Evolutionary conservation across 2,329 filamentous ascomycete genomes (phyloP), one percentile per base, ranked within the genome.

Genomic region (Ceratocystis variospora): DNA sequence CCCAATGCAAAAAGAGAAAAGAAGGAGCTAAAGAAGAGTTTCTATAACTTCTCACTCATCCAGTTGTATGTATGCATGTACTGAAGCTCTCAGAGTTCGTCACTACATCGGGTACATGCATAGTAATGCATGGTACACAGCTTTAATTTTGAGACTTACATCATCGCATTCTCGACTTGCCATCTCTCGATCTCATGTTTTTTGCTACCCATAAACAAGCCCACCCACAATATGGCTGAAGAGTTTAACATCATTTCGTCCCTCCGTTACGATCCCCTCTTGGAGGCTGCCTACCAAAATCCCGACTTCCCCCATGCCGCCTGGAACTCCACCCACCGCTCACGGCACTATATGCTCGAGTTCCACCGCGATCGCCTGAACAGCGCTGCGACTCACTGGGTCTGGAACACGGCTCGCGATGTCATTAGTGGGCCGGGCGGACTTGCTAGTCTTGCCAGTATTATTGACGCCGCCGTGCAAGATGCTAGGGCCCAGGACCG

Each of bases 291-390:
- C 45, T 75, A 77, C 8, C 74, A 75, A 65, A 74, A 75, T 66
- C 71, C 72, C 44, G 73, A 73, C 1, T 72, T 78, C 41, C 68
- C 71, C 41, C 72, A 79, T 68, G 74, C 78, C 50, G 81, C 78
- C 19, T 86, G 79, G 76, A 85, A 85, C 71, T 79, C 77, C 70
- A 69, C 72, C 31, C 75, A 78, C 31, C 31, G 28, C 5, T 88
- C 84, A 7, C 82, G 86, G 0, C 86, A 90, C 70, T 95, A 95
- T 74, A 90, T 95, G 80, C 81, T 94, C 17, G 79, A 85, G 67
- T 86, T 87, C 70, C 91, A 96, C 74, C 83, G 85, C 59, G 87
- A 92, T 73, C 87, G 91, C 64, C 82, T 96, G 73, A 78, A 90
- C n/a, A 81, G 77, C 66, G 84, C 83, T 15, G 83, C 84, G 4